A percentile compares a stretch with the other conserved stretches of the same genome.
Conservation (phyloP, 2,329 filamentous ascomycete species). For the Aureobasidium sp. region DNA sequence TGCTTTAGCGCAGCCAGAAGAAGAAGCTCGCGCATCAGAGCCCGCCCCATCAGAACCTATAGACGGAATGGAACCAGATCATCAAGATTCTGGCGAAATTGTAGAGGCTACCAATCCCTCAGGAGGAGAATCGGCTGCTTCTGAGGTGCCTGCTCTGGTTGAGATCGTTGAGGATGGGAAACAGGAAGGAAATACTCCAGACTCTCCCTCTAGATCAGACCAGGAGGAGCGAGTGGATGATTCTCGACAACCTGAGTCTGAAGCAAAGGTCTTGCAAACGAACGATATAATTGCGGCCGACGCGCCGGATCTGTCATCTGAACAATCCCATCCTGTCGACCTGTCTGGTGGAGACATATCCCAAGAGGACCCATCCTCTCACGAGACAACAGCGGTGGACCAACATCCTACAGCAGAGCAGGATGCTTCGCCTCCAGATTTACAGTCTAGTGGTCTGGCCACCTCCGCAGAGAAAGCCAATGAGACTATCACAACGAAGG, state of each 20-base stretch:
- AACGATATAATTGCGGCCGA: neutral
- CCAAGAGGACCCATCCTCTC: neutral
- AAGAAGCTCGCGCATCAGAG: neutral
- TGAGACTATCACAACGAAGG: neutral
- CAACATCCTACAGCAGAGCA: neutral
- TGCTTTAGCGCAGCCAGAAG: neutral
- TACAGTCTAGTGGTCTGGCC: neutral
- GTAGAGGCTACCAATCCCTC: neutral
- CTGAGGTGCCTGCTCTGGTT: neutral
- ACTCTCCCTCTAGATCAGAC: neutral
- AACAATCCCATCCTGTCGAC: neutral
- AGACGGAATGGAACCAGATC: neutral
- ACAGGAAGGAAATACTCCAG: neutral
- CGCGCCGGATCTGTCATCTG: neutral
- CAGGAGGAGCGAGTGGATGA: neutral
- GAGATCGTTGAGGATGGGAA: neutral
- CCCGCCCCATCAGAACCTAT: neutral
- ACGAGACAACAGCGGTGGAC: neutral
- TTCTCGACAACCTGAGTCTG: neutral
- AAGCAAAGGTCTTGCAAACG: no score
- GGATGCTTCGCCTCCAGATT: neutral
- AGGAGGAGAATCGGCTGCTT: neutral
- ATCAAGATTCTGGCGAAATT: neutral
- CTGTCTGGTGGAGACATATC: neutral
- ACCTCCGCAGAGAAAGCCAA: neutral